Evolutionary conservation across 768 basidiomycete species (phyloP), one percentile per base, ranked within the genome.

Genomic region (Neoboletus subvelutipes): DNA sequence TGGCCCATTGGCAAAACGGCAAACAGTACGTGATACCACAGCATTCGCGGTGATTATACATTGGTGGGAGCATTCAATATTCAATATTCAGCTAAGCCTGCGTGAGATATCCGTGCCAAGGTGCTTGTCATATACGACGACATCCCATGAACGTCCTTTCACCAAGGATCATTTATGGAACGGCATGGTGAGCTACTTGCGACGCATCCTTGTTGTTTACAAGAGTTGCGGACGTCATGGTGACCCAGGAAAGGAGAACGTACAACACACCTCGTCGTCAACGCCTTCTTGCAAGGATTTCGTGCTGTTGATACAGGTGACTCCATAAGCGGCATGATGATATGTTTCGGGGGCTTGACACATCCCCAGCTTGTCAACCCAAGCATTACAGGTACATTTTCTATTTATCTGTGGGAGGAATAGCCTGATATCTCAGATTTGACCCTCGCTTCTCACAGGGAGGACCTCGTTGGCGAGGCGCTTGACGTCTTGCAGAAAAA

Each of bases 231-330:
- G 36, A 56, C 43, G 34, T 31, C 5, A 28, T 5, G 3, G 28
- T 51, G 52, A 48, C 43, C 22, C 62, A 92, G 90, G 91, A 94
- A 94, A 76, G 85, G 85, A 64, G 86, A 88, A 53, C 71, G 78
- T 24, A 94, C 92, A 1, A 73, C 83, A 0, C 72, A 76, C 5
- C 80, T 92, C 3, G 90, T 93, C 20, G 73, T 87, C 49, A 79
- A 76, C 53, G 92, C 92, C 11, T 82, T 93, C 54, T 71, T 87
- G 39, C 80, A 83, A 60, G 92, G 92, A 6, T 94, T 93, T 68
- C 75, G 85, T 45, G 90, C 87, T 5, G 84, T 94, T 29, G 92
- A 94, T 64, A 92, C 90, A n/a, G 90, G 90, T 80, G 70, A 59
- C 77, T 71, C 67, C n/a, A 55, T 36, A 43, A 49, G 49, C 17